Evolutionary conservation across 2,329 filamentous ascomycete species (phyloP), one percentile per base, ranked within the genome.

Genomic region (Geosmithia morbida): DNA sequence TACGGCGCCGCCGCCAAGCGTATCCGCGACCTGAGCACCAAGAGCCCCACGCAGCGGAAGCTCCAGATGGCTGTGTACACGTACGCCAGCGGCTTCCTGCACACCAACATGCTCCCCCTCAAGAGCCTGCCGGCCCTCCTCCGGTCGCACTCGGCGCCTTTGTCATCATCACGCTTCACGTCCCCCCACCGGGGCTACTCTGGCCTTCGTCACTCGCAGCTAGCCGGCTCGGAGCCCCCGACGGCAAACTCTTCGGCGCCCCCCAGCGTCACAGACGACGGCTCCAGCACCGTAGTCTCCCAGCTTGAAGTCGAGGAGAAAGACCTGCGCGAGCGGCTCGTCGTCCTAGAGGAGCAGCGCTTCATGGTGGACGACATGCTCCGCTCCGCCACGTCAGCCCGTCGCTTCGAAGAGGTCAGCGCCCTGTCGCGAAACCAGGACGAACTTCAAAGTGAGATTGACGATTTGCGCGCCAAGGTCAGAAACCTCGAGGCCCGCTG

Each of bases 321-420:
- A 59, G 78, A 86, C 18, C 67, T 94, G 1, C 77, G 84, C 16
- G 88, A 95, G 57, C 72, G 80, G 3, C 67, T 95, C 13, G 84
- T 92, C 29, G 82, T 96, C 7, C 71, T 96, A 1, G 87, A 95
- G 61, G 89, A 96, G 64, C 89, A 96, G 61, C 83, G 81, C 52
- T 94, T 94, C 63, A 79, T 95, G 65, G 87, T 96, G 0, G 79
- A 81, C 39, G 81, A 86, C 55, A 94, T 94, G 87, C 78, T 94
- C 43, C 77, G 77, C 7, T 78, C 82, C 50, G 87, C 88, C 0
- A 83, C 82, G 44, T 82, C 81, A 41, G 77, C 84, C 11, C 71
- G 86, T 26, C 80, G 86, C 49, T 94, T 94, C 54, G 89, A 95
- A 57, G 89, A 96, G 62, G 85, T 94, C 2, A 77, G 79, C 48